These are phyloP conservation scores for Urostyla sp. DNA, from an alignment of 73 alveolate genomes.

Conservation along the genomic window DNA sequence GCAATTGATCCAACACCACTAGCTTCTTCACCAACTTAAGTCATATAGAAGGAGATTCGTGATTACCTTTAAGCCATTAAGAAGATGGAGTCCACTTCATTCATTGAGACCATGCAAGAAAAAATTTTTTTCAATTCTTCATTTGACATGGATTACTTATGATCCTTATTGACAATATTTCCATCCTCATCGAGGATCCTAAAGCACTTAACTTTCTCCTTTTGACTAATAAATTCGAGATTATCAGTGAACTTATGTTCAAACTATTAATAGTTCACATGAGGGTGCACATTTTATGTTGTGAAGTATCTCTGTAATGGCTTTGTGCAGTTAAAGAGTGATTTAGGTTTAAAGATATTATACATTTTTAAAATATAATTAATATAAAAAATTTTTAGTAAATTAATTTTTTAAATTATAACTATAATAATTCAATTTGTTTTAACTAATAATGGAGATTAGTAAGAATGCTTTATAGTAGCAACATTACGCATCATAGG, in stretches of 20 bases:
- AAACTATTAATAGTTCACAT: conserved; percentile 31
- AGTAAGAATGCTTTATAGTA: no score
- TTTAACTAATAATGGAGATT: no score
- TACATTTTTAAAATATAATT: no score
- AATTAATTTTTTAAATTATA: no score
- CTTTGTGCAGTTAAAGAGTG: no score
- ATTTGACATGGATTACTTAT: conserved; percentile 61
- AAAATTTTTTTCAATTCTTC: conserved; percentile 69
- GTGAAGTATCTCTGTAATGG: no score
- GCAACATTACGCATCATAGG: no score
- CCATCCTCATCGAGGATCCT: conserved; percentile 74
- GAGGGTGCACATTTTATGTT: background rate
- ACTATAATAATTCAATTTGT: no score
- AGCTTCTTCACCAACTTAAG: conserved; percentile 87
- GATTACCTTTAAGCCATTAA: conserved; percentile 82
- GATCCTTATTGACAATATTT: conserved; percentile 57
- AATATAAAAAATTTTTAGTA: no score
- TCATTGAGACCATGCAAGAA: conserved; percentile 80
- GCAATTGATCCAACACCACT: conserved; percentile 93
- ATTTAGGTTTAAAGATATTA: no score
- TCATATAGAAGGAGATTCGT: conserved; percentile 86
- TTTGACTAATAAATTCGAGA: conserved; percentile 11
- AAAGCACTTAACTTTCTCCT: conserved; percentile 58
- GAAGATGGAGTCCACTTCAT: conserved; percentile 77
- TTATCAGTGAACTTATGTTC: conserved; percentile 58